A percentile compares a stretch with the other conserved stretches of the same genome.
Conservation (phyloP, 148 eudicot genomes). For the Fagopyrum homotropicum region DNA sequence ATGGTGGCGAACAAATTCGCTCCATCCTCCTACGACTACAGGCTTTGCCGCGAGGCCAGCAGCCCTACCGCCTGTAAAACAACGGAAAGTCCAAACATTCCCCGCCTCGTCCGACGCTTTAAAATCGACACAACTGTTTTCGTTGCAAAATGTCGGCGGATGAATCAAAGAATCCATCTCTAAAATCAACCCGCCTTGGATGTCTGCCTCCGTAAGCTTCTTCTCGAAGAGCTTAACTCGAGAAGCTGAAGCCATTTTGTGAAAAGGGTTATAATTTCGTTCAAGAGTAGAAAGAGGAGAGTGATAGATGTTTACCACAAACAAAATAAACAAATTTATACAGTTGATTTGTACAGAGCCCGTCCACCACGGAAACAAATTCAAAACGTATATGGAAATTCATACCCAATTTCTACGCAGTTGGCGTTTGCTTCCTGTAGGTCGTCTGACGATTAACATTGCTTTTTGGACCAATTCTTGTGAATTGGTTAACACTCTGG, state of each 20-base stretch:
- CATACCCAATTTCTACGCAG: not conserved
- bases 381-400: not conserved
- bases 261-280: not conserved
- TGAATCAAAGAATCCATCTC: not conserved
- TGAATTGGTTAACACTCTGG: not conserved
- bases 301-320: not conserved
- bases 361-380: not conserved
- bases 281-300: not conserved
- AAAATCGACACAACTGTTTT: not conserved
- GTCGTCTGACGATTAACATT: not conserved
- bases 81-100: not conserved
- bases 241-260: not conserved
- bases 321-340: not conserved
- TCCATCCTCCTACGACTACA: not conserved
- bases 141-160: not conserved
- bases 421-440: not conserved
- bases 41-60: not conserved
- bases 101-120: not conserved
- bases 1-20: slow-evolving; percentile 3
- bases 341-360: not conserved
- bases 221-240: slow-evolving; percentile 7
- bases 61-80: not conserved
- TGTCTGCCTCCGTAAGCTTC: not conserved
- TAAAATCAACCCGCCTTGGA: not conserved
- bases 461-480: not conserved